Conservation (phyloP, 306 rosid species). For the Ziziphus jujuba region DNA sequence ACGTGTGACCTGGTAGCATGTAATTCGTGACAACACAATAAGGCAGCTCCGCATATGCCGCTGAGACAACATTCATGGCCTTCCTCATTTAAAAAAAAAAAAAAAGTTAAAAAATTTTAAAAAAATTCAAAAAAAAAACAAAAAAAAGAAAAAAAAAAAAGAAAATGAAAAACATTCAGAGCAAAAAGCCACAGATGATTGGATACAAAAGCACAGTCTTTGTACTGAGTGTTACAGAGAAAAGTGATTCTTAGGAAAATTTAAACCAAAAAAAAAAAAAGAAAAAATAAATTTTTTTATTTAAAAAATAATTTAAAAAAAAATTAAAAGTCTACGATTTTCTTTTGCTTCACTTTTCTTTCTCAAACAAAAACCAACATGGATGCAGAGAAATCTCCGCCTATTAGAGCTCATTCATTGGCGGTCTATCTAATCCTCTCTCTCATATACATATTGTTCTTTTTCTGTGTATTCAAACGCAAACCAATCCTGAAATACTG, state of each 20-base stretch:
- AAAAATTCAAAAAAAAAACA: too few relatives aligned
- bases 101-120: too few relatives aligned
- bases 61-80: neutral
- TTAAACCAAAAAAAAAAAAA: neutral
- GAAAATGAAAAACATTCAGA: neutral
- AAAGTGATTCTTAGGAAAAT: neutral
- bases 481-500: neutral
- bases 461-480: neutral
- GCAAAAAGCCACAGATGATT: constrained; percentile 16
- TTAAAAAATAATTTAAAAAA: neutral
- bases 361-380: constrained; percentile 30
- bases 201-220: neutral
- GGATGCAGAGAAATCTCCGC: constrained; percentile 37
- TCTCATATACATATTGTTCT: neutral
- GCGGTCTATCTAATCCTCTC: constrained; percentile 1
- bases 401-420: constrained; percentile 32
- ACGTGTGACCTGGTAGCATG: constrained; percentile 15
- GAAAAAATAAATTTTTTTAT: neutral
- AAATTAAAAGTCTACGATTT: constrained; percentile 9
- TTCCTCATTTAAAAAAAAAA: too few relatives aligned
- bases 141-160: constrained; percentile 17
- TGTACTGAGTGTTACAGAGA: neutral
- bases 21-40: constrained; percentile 5
- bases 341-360: neutral
- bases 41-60: constrained; percentile 29